Base-by-base conservation (phyloP, 257 asterid species). In the Anisodus acutangulus region DNA sequence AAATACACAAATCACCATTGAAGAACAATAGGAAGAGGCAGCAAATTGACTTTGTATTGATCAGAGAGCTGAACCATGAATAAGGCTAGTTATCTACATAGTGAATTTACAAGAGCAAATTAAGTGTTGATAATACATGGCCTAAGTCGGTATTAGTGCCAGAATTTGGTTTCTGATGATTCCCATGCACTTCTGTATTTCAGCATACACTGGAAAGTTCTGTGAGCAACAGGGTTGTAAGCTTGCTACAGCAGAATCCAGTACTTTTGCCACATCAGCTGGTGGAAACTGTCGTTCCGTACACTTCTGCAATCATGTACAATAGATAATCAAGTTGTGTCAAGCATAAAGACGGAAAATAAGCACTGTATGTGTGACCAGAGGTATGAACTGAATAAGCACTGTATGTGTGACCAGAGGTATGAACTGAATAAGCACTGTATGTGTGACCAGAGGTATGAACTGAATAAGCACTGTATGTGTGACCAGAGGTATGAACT, bases 201-300 rank as follows among this genome's bases (percentile, higher is more conserved):
- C 98, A 2, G 92, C 88, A 87, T 94, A 97, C 72, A 94, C 88
- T 2, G 97, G 93, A 49, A 92, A 92, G 89, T 97, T 97, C 70
- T 92, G 91, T 9, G 94, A 87, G 87, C 98, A 93, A 88, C 89
- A 91, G 35, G 98, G 97, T 83, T 91, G 96, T 87, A 95, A 89
- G 67, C 94, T 91, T 55, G 95, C 90, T 47, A 93, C 97, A 0
- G 97, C 98, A 55, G 96, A 97, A 87, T 97, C 98, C 53, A 97
- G 87, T 86, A 95, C 93, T 86, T 92, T 93, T 19, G 99, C 99
- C 78, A 95, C 94, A 26, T 93, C 94, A 0, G 95, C 91, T 3
- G 99, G 99, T 58, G 98, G 98, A 89, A 95, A 95, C 78, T 94
- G 98, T 62, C 98, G 90, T 82, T 95, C 99, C 10, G 98, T 95